Percentiles rank a stretch among this genome's conserved stretches.
These are phyloP conservation scores for Globisporangium recalcitrans DNA, from an alignment of 352 stramenopile genomes.

Conservation along the genomic window DNA sequence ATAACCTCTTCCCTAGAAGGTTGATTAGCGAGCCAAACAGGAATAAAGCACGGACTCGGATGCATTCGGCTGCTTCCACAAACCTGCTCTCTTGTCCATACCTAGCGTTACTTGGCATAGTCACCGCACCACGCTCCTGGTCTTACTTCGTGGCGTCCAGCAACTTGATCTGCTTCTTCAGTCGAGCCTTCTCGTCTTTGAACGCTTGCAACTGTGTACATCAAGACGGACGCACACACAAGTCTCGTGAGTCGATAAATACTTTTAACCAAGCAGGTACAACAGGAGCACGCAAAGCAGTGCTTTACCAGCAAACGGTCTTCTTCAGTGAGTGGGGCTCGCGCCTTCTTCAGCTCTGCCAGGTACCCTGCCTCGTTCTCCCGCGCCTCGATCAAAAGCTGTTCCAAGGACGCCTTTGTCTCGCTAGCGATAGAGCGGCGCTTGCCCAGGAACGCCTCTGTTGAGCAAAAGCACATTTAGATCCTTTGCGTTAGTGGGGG, in stretches of 20 bases:
- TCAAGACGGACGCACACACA: neutral
- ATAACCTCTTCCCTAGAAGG: constrained; percentile 15
- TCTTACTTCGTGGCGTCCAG: constrained; percentile 58
- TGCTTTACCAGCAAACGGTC: constrained; percentile 72
- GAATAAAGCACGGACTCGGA: neutral
- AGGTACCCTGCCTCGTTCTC: constrained; percentile 81
- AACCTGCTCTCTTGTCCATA: neutral
- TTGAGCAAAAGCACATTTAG: no score
- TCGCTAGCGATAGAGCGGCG: constrained; percentile 20
- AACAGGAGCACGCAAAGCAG: neutral
- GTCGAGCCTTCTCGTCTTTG: constrained; percentile 79
- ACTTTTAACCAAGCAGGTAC: neutral
- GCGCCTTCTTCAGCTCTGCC: constrained; percentile 64
- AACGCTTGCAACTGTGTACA: constrained; percentile 65
- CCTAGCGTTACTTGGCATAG: neutral
- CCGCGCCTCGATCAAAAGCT: constrained; percentile 64
- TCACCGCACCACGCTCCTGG: neutral
- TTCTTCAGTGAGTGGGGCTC: constrained; percentile 44
- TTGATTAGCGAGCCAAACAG: neutral
- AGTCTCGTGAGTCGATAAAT: neutral
- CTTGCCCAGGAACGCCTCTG: constrained; percentile 15
- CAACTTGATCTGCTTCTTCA: constrained; percentile 85
- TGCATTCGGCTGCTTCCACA: neutral
- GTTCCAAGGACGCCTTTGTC: constrained; percentile 72
- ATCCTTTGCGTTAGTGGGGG: neutral